Percentiles rank a stretch among this genome's conserved stretches.
Conservation (phyloP, 257 asterid species). For the Rauvolfia tetraphylla region DNA sequence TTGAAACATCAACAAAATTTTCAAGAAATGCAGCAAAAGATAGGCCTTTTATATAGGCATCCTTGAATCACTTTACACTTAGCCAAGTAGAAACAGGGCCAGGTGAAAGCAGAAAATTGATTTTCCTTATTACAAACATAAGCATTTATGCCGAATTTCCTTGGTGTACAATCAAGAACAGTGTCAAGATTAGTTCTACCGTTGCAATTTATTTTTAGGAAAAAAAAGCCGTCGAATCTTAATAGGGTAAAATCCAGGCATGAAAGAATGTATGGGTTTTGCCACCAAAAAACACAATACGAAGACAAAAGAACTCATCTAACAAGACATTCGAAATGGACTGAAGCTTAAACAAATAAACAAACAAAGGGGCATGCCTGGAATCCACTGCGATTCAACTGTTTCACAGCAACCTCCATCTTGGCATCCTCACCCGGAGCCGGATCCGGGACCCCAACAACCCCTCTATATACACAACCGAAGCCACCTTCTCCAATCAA, state of each 20-base stretch:
- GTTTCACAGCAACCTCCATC: conserved; percentile 78
- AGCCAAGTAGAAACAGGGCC: background rate
- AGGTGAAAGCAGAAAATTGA: background rate
- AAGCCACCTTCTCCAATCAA: conserved; percentile 94
- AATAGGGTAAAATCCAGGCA: background rate
- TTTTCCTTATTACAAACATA: background rate
- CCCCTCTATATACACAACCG: conserved; percentile 77
- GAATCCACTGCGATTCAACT: conserved; percentile 83
- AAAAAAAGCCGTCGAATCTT: background rate
- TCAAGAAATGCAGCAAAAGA: background rate
- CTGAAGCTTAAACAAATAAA: conserved; percentile 3
- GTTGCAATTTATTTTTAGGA: background rate
- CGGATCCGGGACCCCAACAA: conserved; percentile 30
- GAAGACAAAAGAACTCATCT: background rate
- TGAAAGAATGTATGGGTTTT: background rate
- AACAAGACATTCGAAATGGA: background rate
- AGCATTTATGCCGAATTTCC: background rate
- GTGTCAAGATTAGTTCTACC: background rate
- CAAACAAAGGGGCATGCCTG: conserved; percentile 65
- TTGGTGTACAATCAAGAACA: background rate
- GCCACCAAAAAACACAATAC: background rate
- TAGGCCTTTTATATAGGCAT: background rate
- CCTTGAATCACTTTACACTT: background rate
- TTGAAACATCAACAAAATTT: background rate
- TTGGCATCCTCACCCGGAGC: conserved; percentile 30